A percentile compares a stretch with the other conserved stretches of the same genome.
Conservation (phyloP, 2,329 filamentous ascomycete species). For the Ophiostoma sp. region DNA sequence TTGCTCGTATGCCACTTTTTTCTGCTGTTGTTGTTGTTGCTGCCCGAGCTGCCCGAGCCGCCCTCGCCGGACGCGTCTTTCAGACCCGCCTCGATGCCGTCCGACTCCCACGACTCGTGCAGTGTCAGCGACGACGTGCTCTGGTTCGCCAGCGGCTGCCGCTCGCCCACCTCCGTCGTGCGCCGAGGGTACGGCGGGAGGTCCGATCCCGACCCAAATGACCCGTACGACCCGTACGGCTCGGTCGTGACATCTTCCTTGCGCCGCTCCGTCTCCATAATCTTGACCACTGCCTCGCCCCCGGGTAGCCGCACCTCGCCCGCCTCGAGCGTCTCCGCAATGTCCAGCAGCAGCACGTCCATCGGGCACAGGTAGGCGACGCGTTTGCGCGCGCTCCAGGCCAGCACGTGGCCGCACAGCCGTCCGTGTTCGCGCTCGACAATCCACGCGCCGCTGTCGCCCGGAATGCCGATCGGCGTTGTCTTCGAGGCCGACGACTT, state of each 20-base stretch:
- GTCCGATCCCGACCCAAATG: not conserved
- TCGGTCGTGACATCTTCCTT: not conserved
- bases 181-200: not conserved
- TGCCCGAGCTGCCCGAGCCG: too few relatives aligned
- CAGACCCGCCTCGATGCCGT: not conserved
- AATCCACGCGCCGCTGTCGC: slow-evolving; percentile 91
- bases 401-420: slow-evolving; percentile 84
- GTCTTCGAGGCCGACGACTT: slow-evolving; percentile 13
- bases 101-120: slow-evolving; percentile 18
- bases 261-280: slow-evolving; percentile 24
- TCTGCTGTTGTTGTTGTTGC: not conserved
- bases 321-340: slow-evolving; percentile 70
- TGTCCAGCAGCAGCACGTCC: slow-evolving; percentile 82
- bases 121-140: slow-evolving; percentile 18
- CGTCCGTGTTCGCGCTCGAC: slow-evolving; percentile 72
- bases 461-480: slow-evolving; percentile 62
- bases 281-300: slow-evolving; percentile 40
- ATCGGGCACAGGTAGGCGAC: slow-evolving; percentile 93
- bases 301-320: slow-evolving; percentile 65
- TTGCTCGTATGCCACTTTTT: slow-evolving; percentile 21
- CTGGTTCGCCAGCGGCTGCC: slow-evolving; percentile 5
- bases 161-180: not conserved
- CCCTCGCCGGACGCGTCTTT: not conserved
- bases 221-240: too few relatives aligned
- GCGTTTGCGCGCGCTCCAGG: slow-evolving; percentile 73